These are phyloP conservation scores for Ceratobasidium sp. DNA, from an alignment of 1,284 basidiomycete species.

Conservation along the genomic window DNA sequence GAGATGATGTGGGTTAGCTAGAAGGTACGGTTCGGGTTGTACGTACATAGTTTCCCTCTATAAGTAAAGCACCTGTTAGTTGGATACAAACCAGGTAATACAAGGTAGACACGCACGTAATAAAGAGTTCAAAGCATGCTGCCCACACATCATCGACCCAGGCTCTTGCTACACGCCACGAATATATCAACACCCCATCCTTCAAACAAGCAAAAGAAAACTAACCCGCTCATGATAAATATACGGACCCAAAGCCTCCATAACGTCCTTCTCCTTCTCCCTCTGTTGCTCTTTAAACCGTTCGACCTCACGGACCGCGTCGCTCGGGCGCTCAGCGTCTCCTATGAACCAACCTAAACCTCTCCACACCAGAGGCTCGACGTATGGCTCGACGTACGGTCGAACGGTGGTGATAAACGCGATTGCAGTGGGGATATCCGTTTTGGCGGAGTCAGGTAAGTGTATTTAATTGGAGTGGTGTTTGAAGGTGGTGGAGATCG, in stretches of 20 bases:
- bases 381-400: constrained; percentile 41
- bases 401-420: constrained; percentile 39
- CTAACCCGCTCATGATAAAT: constrained; percentile 43
- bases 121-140: constrained; percentile 87
- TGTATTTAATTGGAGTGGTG: background rate
- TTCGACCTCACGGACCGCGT: constrained; percentile 41
- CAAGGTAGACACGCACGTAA: constrained; percentile 62
- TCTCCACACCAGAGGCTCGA: constrained; percentile 40
- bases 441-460: background rate
- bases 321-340: constrained; percentile 35
- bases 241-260: constrained; percentile 38
- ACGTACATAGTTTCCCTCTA: constrained; percentile 78
- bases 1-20: constrained; percentile 1
- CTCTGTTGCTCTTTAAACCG: constrained; percentile 34
- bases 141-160: constrained; percentile 87
- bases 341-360: constrained; percentile 31
- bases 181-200: background rate
- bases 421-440: constrained; percentile 31
- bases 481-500: too few species aligned
- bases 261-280: constrained; percentile 43
- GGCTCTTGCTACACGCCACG: constrained; percentile 65
- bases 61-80: constrained; percentile 43
- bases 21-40: constrained; percentile 47
- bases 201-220: background rate
- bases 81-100: background rate